Percentiles rank a stretch among this genome's conserved stretches.
These are phyloP conservation scores for Microdochium nivale DNA, from an alignment of 2,329 filamentous ascomycete species.

Conservation along the genomic window DNA sequence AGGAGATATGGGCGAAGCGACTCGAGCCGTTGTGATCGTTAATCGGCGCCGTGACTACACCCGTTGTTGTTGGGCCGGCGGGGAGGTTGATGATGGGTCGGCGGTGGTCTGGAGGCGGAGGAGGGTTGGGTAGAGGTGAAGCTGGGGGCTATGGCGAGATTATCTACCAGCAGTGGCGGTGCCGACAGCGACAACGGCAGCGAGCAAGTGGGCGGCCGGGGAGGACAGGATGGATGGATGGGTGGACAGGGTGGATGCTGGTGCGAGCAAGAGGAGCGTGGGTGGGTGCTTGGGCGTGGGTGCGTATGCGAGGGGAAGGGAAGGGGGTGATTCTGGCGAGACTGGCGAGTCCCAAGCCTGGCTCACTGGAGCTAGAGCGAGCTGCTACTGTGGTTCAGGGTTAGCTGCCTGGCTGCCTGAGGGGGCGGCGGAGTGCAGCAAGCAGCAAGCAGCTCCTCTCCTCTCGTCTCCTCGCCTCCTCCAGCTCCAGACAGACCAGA, in stretches of 20 bases:
- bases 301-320: neutral
- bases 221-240: neutral
- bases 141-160: neutral
- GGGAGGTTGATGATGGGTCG: neutral
- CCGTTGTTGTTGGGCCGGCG: neutral
- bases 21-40: neutral
- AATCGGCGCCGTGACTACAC: neutral
- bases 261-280: neutral
- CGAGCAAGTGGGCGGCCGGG: neutral
- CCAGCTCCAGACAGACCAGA: too few species aligned
- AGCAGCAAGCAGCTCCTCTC: too few species aligned
- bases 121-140: neutral
- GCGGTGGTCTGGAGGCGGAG: neutral
- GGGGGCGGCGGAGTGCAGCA: too few species aligned
- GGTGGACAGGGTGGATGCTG: neutral
- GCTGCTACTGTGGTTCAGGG: too few species aligned
- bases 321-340: neutral
- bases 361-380: too few species aligned
- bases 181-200: neutral
- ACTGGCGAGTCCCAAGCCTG: neutral
- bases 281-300: neutral
- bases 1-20: neutral
- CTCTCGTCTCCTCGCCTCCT: too few species aligned
- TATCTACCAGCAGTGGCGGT: slow-evolving; percentile 1
- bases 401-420: too few species aligned